These are phyloP conservation scores for Dendrobium catenatum DNA, from an alignment of 106 monocot species.

Conservation along the genomic window DNA sequence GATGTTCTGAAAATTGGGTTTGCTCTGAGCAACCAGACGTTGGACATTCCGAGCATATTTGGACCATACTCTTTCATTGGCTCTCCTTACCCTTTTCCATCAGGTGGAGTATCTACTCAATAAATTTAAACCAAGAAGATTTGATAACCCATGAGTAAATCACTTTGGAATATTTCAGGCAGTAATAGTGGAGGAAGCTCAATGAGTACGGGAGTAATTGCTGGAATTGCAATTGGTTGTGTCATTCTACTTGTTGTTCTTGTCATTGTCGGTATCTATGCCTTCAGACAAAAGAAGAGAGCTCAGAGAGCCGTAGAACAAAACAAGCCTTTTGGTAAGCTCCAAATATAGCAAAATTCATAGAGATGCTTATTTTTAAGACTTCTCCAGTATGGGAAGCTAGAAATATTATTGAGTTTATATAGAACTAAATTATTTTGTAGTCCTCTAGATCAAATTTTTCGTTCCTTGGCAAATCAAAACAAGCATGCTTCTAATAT, in stretches of 20 bases:
- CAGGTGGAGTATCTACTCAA: constrained; percentile 16
- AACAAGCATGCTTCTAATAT: not conserved
- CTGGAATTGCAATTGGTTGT: constrained; percentile 7
- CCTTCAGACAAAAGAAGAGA: not conserved
- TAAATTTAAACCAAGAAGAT: not conserved
- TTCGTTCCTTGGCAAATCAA: not conserved
- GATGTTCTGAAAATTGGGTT: constrained; percentile 50
- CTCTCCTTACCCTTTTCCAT: constrained; percentile 41
- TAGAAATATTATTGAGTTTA: no score
- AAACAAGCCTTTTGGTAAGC: not conserved
- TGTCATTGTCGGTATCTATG: not conserved
- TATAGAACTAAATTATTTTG: no score
- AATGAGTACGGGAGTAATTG: not conserved
- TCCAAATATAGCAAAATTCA: not conserved
- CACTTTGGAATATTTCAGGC: constrained; percentile 11
- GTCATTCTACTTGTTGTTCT: not conserved
- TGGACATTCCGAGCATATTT: constrained; percentile 41
- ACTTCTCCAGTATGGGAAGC: no score
- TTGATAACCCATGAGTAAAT: no score
- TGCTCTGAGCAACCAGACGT: constrained; percentile 53
- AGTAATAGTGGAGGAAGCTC: not conserved
- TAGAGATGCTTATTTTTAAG: no score
- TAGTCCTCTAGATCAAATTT: not conserved
- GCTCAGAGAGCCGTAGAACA: not conserved
- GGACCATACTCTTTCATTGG: constrained; percentile 63